A percentile compares a stretch with the other conserved stretches of the same genome.
Conservation (phyloP, 192 early-diverging fungal species). For the Hyaloraphidium curvatum region DNA sequence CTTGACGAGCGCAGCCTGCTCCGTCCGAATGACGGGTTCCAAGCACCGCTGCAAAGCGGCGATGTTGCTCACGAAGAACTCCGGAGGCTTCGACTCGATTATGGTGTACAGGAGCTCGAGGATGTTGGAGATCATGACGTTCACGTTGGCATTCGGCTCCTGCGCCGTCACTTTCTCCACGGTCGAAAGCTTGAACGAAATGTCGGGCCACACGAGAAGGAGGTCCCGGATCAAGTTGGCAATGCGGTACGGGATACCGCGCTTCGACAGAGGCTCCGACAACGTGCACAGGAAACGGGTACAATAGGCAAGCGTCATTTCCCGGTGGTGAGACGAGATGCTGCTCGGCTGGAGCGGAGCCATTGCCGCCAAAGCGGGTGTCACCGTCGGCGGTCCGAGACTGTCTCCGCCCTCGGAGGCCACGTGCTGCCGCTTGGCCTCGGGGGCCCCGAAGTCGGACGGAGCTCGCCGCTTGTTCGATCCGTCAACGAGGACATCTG, state of each 20-base stretch:
- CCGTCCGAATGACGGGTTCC: slow-evolving; percentile 49
- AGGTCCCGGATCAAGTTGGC: slow-evolving; percentile 34
- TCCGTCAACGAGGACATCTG: slow-evolving; percentile 3
- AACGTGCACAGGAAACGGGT: slow-evolving; percentile 5
- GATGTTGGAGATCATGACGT: slow-evolving; percentile 37
- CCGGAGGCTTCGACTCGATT: slow-evolving; percentile 30
- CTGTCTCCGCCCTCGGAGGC: not conserved
- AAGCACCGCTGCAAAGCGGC: slow-evolving; percentile 36
- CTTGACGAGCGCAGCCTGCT: slow-evolving; percentile 51
- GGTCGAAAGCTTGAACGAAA: slow-evolving; percentile 36
- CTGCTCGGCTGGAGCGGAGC: not conserved
- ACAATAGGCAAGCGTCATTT: slow-evolving; percentile 15
- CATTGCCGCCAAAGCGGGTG: no score
- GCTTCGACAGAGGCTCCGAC: not conserved
- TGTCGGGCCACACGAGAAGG: slow-evolving; percentile 55
- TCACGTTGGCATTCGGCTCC: slow-evolving; percentile 33
- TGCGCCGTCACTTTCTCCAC: slow-evolving; percentile 43
- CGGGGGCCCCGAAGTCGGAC: not conserved
- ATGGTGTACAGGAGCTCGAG: slow-evolving; percentile 48
- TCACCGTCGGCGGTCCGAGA: no score
- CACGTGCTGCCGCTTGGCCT: not conserved
- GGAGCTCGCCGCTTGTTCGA: not conserved
- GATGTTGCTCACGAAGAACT: slow-evolving; percentile 49
- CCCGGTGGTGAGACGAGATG: slow-evolving; percentile 9
- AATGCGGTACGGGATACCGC: not conserved